Evolutionary conservation across 2,329 filamentous ascomycete genomes (phyloP).

Genomic region (Didymella segeticola): DNA sequence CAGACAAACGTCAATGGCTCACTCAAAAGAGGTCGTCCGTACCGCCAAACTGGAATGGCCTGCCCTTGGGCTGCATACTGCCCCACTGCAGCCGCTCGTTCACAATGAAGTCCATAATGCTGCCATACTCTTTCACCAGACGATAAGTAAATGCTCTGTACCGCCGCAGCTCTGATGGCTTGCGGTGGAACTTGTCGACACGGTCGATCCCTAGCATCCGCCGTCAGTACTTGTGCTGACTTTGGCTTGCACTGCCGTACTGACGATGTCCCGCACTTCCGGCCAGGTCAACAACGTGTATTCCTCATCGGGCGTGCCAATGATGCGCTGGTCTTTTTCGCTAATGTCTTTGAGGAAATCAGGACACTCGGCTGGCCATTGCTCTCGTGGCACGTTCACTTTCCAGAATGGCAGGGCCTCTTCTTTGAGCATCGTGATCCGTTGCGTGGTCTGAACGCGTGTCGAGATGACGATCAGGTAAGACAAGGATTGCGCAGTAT

Average conservation of each 20-base stretch:
- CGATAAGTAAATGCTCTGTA: conserved; percentile 75
- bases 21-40: conserved; percentile 8
- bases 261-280: conserved; percentile 66
- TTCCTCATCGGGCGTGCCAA: conserved; percentile 72
- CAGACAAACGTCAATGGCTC: background rate
- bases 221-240: conserved; percentile 15
- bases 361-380: conserved; percentile 73
- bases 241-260: conserved; percentile 28
- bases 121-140: conserved; percentile 73
- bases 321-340: conserved; percentile 72
- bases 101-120: conserved; percentile 78
- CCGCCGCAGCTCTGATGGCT: conserved; percentile 77
- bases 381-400: conserved; percentile 71
- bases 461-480: conserved; percentile 10
- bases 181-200: conserved; percentile 77
- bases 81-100: conserved; percentile 74
- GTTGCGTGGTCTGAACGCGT: conserved; percentile 6
- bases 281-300: conserved; percentile 73
- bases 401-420: conserved; percentile 75
- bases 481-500: conserved; percentile 20
- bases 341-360: conserved; percentile 69
- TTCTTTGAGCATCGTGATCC: conserved; percentile 34
- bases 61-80: conserved; percentile 50
- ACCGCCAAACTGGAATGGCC: conserved; percentile 54
- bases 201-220: conserved; percentile 62